Percentiles rank a stretch among this genome's conserved stretches.
These are phyloP conservation scores for Postia placenta DNA, from an alignment of 768 basidiomycete genomes.

Conservation along the genomic window DNA sequence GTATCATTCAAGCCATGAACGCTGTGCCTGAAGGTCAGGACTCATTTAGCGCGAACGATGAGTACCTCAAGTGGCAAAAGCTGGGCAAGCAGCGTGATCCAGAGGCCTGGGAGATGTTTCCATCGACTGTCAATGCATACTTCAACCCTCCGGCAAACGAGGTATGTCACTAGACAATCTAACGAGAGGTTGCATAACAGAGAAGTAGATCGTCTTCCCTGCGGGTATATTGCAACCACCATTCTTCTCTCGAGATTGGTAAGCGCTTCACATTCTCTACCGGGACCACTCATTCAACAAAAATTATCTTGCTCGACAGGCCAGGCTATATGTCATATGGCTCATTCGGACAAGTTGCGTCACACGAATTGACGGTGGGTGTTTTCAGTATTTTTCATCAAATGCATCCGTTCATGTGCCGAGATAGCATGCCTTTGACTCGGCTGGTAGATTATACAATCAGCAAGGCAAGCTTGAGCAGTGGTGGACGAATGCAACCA, in stretches of 20 bases:
- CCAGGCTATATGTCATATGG: constrained; percentile 89
- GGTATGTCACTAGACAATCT: constrained; percentile 31
- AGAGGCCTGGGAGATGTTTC: constrained; percentile 84
- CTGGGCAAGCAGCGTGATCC: constrained; percentile 66
- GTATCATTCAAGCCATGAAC: constrained; percentile 3
- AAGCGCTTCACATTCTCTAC: constrained; percentile 10
- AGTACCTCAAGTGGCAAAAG: constrained; percentile 66
- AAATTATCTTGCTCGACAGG: constrained; percentile 39
- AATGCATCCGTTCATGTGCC: neutral
- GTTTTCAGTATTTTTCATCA: neutral
- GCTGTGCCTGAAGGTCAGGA: too few relatives aligned
- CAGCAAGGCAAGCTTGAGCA: constrained; percentile 80
- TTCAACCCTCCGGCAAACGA: constrained; percentile 86
- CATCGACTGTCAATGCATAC: constrained; percentile 84
- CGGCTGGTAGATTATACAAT: constrained; percentile 85
- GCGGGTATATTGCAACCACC: constrained; percentile 93
- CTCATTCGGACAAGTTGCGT: constrained; percentile 86
- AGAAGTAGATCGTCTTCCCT: constrained; percentile 82
- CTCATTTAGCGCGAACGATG: constrained; percentile 48
- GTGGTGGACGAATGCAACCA: constrained; percentile 93
- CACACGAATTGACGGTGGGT: constrained; percentile 85
- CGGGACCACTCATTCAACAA: neutral
- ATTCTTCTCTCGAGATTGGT: constrained; percentile 83
- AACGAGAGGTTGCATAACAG: neutral
- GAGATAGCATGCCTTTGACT: constrained; percentile 81